Conservation (phyloP, 176 grass and related monocot species). For the Canna indica region DNA sequence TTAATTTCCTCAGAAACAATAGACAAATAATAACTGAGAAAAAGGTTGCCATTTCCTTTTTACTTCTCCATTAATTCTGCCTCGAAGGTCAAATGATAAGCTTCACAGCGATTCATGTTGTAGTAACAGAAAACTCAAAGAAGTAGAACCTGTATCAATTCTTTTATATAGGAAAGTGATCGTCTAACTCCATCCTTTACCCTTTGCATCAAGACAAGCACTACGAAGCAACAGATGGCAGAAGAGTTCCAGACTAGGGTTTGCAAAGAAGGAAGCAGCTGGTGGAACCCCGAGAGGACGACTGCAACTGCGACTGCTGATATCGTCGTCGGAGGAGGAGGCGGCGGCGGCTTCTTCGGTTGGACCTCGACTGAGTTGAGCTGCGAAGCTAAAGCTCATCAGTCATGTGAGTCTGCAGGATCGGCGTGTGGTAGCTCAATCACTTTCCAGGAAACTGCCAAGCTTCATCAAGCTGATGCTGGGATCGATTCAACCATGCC, state of each 20-base stretch:
- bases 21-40: no score
- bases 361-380: not conserved
- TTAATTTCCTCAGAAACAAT: not conserved
- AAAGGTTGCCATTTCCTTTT: not conserved
- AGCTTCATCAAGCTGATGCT: not conserved
- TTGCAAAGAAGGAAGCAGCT: not conserved
- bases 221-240: not conserved
- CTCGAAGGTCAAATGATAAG: not conserved
- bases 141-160: not conserved
- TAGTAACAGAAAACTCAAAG: no score
- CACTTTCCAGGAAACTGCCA: conserved; percentile 18
- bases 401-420: conserved; percentile 15
- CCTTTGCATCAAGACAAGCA: not conserved
- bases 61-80: not conserved
- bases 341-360: not conserved
- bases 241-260: not conserved
- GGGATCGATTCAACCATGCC: not conserved
- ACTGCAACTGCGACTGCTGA: not conserved
- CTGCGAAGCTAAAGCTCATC: conserved; percentile 10
- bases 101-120: no score
- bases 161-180: not conserved
- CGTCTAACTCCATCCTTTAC: not conserved
- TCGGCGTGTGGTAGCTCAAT: conserved; percentile 23
- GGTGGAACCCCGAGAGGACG: not conserved
- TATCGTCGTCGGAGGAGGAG: not conserved